Conservation (phyloP, 1,284 basidiomycete species). For the Phaffia rhodozyma region DNA sequence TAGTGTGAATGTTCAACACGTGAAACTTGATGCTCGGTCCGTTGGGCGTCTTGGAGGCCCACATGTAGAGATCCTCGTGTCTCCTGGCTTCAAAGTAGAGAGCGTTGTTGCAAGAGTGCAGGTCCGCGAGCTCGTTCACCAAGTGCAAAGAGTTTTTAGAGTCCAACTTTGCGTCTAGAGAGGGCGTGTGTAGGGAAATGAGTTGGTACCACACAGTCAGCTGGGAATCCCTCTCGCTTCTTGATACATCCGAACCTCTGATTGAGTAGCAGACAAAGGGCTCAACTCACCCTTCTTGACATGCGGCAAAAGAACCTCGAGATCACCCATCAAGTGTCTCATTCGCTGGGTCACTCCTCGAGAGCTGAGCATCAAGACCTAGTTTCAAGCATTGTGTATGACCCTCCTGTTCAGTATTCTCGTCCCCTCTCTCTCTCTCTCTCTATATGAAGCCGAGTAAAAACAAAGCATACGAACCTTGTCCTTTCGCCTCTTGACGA, state of each 20-base stretch:
- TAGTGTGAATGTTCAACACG: slow-evolving; percentile 97
- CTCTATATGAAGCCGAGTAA: too few relatives aligned
- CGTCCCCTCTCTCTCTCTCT: not conserved
- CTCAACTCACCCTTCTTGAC: slow-evolving; percentile 74
- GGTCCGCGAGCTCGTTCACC: slow-evolving; percentile 91
- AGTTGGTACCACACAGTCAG: not conserved
- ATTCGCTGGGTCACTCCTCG: slow-evolving; percentile 92
- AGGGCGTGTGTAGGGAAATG: not conserved
- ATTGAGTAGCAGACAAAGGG: slow-evolving; percentile 7
- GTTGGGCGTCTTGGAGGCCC: slow-evolving; percentile 95
- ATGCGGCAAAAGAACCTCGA: slow-evolving; percentile 84
- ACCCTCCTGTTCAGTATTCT: not conserved
- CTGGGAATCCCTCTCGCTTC: not conserved
- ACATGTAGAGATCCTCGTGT: slow-evolving; percentile 92
- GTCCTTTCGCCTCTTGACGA: slow-evolving; percentile 40
- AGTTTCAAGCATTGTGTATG: not conserved
- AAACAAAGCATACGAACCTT: slow-evolving; percentile 19
- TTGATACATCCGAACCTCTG: not conserved
- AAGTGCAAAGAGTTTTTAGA: slow-evolving; percentile 90
- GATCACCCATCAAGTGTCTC: slow-evolving; percentile 92
- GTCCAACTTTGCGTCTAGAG: slow-evolving; percentile 83
- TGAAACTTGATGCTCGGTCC: slow-evolving; percentile 95
- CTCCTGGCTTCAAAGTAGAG: slow-evolving; percentile 94
- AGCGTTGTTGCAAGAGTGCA: slow-evolving; percentile 96
- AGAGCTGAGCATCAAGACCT: slow-evolving; percentile 81